Base-by-base conservation (phyloP, 148 eudicot genomes). In the Camellia sinensis region DNA sequence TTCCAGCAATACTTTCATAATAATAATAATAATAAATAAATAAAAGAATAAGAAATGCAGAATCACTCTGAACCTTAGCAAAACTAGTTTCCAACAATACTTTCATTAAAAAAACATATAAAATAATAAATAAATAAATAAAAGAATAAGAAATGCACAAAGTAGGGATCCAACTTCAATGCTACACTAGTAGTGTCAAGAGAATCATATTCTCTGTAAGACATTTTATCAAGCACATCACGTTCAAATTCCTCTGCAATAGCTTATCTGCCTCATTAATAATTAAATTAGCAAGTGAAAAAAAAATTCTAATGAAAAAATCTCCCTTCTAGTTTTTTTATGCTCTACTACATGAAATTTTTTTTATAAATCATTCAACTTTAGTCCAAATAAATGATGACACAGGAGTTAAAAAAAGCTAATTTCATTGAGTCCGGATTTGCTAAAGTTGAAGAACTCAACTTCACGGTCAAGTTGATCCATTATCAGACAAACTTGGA, bases 151-250 rank as follows among this genome's bases (percentile, higher is more conserved):
- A 70, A 70, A 57, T 18, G 18, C 59, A 50, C 41, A 9, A 59
- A 8, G 14, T 18, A n/a, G 17, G 11, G 12, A 62, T 60, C 44
- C 78, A 75, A 12, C 78, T 61, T 17, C 67, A n/a, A 60, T 71
- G 75, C 40, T 50, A 59, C 59, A 19, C 50, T 37, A 70, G 59
- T 18, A 18, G 17, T 19, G 54, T 44, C 54, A 61, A 61, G 68
- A 75, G 52, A 41, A 57, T 56, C 46, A 43, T 41, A 43, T 44
- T 56, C 57, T 82, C 80, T 73, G 1, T 80, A 61, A 71, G 76
- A 83, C 84, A 80, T 56, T 80, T 82, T 67, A 57, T 67, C 89
- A 65, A 88, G 75, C 84, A 86, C 80, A 48, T 80, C 56, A 67
- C 37, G 80, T 59, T 80, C 83, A 81, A 13, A 8, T 18, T 17